A percentile compares a stretch with the other conserved stretches of the same genome.
phyloP scores from a whole-genome alignment of 2,329 filamentous ascomycete species.

The Polychaeton citri region DNA sequence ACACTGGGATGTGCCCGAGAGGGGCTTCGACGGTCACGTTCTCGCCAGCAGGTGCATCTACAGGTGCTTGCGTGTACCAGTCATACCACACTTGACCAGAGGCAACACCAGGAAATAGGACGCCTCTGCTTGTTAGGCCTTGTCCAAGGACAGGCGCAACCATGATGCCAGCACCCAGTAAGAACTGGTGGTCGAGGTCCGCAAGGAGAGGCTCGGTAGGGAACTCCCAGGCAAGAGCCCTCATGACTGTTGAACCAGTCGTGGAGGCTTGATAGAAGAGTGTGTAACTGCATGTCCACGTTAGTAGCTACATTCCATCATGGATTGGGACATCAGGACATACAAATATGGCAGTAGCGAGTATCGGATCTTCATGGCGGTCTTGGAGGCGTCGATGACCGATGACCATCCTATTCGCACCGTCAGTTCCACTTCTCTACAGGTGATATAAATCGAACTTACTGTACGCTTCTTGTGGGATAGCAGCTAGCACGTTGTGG shows the following conservation, averaged over 20 bases:
- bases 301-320: no score
- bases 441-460: no score
- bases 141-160: constrained; percentile 39
- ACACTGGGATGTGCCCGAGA: constrained; percentile 48
- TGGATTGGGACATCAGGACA: not conserved
- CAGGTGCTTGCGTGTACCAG: constrained; percentile 38
- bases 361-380: constrained; percentile 61
- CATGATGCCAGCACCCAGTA: constrained; percentile 44
- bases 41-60: constrained; percentile 33
- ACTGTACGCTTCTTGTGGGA: constrained; percentile 56
- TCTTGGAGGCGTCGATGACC: constrained; percentile 51
- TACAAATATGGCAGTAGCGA: constrained; percentile 37
- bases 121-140: constrained; percentile 26
- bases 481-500: constrained; percentile 44
- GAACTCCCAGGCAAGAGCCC: constrained; percentile 61
- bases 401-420: constrained; percentile 42
- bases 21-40: constrained; percentile 32
- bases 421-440: no score
- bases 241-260: constrained; percentile 52
- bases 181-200: constrained; percentile 42
- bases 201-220: constrained; percentile 42
- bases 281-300: not conserved
- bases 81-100: constrained; percentile 46
- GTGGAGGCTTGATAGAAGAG: not conserved
- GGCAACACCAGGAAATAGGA: constrained; percentile 44